These are phyloP conservation scores for Xerocomus amazonicus DNA, from an alignment of 1,284 basidiomycete species.

Conservation along the genomic window DNA sequence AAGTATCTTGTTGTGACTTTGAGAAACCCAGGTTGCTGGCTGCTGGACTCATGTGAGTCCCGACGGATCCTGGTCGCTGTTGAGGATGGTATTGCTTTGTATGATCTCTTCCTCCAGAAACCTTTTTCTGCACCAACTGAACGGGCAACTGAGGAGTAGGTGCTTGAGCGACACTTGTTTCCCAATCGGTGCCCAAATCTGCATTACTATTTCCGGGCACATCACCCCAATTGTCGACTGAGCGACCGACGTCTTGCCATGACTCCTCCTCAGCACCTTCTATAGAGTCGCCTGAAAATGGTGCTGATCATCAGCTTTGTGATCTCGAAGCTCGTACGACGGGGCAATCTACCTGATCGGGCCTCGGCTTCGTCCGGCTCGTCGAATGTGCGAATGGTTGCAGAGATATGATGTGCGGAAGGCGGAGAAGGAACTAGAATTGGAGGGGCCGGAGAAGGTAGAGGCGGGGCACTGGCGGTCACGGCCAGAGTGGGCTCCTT, in stretches of 20 bases:
- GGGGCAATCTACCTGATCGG: constrained; percentile 17
- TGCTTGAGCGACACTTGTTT: constrained; percentile 11
- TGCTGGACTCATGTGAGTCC: constrained; percentile 4
- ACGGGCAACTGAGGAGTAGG: constrained; percentile 17
- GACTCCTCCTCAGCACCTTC: constrained; percentile 22
- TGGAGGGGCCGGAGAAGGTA: constrained; percentile 12
- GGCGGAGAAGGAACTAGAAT: constrained; percentile 26
- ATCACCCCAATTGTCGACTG: constrained; percentile 26
- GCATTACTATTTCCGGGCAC: constrained; percentile 25
- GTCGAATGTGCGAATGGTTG: constrained; percentile 24
- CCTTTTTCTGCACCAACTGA: constrained; percentile 18
- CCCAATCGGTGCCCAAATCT: constrained; percentile 25
- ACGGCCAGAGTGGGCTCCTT: constrained; percentile 20
- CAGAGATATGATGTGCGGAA: constrained; percentile 25
- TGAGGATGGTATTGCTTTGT: constrained; percentile 19
- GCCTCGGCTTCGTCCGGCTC: constrained; percentile 28
- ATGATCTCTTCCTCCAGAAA: constrained; percentile 15
- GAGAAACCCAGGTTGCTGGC: constrained; percentile 9
- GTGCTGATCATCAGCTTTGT: constrained; percentile 13
- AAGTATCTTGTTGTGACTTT: constrained; percentile 15
- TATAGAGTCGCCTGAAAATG: constrained; percentile 14
- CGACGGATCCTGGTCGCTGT: constrained; percentile 9
- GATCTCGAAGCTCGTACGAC: background rate
- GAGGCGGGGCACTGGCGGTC: constrained; percentile 9
- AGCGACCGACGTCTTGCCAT: constrained; percentile 27